Conservation (phyloP, 1,139 yeast genomes). For the Yamadazyma buinensis region DNA sequence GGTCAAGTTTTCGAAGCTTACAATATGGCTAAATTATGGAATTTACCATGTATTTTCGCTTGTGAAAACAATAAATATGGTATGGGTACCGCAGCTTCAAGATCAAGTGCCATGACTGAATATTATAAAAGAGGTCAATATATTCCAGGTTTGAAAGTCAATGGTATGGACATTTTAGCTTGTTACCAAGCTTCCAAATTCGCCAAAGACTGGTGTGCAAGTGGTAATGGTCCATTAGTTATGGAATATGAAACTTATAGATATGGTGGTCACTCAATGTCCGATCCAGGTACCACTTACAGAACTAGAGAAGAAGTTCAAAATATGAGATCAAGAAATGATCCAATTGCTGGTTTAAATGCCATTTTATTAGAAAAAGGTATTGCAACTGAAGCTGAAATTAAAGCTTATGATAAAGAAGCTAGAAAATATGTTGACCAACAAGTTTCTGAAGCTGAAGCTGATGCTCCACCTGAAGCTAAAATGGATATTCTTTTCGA, state of each 20-base stretch:
- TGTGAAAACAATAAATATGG: constrained; percentile 99
- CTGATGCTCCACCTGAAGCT: constrained; percentile 93
- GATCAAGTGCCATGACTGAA: constrained; percentile 95
- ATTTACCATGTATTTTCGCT: constrained; percentile 88
- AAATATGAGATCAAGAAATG: constrained; percentile 98
- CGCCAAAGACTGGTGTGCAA: constrained; percentile 92
- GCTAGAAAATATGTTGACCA: constrained; percentile 94
- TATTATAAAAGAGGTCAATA: constrained; percentile 99
- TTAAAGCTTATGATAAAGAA: constrained; percentile 89
- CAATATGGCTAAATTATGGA: constrained; percentile 99
- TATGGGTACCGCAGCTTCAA: constrained; percentile 97
- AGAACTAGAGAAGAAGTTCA: constrained; percentile 99
- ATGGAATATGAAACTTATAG: constrained; percentile 97
- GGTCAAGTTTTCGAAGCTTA: constrained; percentile 97
- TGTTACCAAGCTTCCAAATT: constrained; percentile 93
- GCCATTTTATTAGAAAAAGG: constrained; percentile 75
- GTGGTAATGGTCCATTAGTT: constrained; percentile 95
- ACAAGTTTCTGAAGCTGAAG: constrained; percentile 92
- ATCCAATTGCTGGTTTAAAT: constrained; percentile 96
- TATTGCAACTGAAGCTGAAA: constrained; percentile 90
- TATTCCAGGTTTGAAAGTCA: constrained; percentile 96
- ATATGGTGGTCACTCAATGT: constrained; percentile 99
- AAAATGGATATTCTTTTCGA: constrained; percentile 91
- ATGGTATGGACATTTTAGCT: constrained; percentile 97
- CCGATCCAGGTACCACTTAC: constrained; percentile 99